A percentile compares a stretch with the other conserved stretches of the same genome.
Conservation (phyloP, 352 stramenopile genomes). For the Nothophytophthora sp. region DNA sequence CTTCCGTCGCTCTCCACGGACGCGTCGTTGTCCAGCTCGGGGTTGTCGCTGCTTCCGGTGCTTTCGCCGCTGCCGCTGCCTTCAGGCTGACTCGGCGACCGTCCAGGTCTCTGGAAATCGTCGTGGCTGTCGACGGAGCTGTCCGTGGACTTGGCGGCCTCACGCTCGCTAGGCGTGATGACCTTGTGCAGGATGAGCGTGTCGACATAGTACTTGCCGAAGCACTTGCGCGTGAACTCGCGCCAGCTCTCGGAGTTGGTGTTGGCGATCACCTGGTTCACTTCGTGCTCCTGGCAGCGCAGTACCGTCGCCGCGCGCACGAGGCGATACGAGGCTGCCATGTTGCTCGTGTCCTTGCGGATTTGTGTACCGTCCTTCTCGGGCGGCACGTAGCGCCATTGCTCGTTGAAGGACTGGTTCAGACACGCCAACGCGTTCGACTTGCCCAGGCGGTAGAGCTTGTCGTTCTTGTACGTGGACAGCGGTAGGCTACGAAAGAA, state of each 20-base stretch:
- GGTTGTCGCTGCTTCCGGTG: slow-evolving; percentile 17
- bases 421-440: slow-evolving; percentile 57
- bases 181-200: slow-evolving; percentile 77
- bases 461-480: slow-evolving; percentile 50
- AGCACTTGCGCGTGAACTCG: slow-evolving; percentile 75
- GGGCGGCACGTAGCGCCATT: slow-evolving; percentile 78
- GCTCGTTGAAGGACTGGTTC: slow-evolving; percentile 76
- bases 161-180: slow-evolving; percentile 10
- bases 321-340: slow-evolving; percentile 61
- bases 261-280: slow-evolving; percentile 74
- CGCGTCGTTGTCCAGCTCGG: slow-evolving; percentile 22
- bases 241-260: slow-evolving; percentile 73
- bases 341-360: slow-evolving; percentile 82
- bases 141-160: slow-evolving; percentile 12
- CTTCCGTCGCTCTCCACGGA: slow-evolving; percentile 14
- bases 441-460: slow-evolving; percentile 56
- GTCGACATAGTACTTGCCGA: slow-evolving; percentile 76
- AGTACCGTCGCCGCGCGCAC: slow-evolving; percentile 71
- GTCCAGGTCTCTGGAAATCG: slow-evolving; percentile 2
- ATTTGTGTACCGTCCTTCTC: slow-evolving; percentile 83
- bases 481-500: slow-evolving; percentile 77
- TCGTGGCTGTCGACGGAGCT: slow-evolving; percentile 12
- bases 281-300: slow-evolving; percentile 71
- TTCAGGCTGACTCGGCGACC: slow-evolving; percentile 21
- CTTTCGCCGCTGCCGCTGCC: slow-evolving; percentile 18